Base-by-base conservation (phyloP, 768 basidiomycete species). In the Guyanaporus albipodus region DNA sequence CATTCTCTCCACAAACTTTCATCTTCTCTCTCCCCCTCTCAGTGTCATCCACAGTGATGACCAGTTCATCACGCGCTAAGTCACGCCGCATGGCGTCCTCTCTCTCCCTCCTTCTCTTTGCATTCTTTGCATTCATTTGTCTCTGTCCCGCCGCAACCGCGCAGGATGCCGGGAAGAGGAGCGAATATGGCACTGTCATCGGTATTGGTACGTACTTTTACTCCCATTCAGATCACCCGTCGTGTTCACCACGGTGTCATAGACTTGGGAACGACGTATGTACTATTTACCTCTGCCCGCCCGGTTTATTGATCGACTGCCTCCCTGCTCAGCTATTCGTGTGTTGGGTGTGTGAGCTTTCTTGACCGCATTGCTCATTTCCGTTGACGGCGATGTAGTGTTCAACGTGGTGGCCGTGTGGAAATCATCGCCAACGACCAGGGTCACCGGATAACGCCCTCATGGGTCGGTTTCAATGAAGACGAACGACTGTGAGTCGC, bases 191-290 rank as follows among this genome's bases (percentile, higher is more conserved):
- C 46, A 87, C 87, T 29, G 91, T 95, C 31, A 95, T 95, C 65
- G 93, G 90, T 79, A 90, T 91, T 63, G 87, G 86, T 89, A 55
- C 38, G 83, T 71, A 2, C 24, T 46, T 11, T n/a, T 12, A 2
- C 15, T 17, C 2, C 27, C 0, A 0, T 11, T 7, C 18, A 2
- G 3, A 10, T 8, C 4, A 3, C 1, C 2, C n/a, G n/a, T 1
- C 1, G 4, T 43, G 42, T 49, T 52, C 35, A 68, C 41, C 19
- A 3, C 8, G 36, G 14, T 14, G 45, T 4, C 45, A 42, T 62
- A 87, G 91, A 95, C 76, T 73, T 95, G 73, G 92, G 92, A 73
- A 96, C 92, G 55, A 91, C 89, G 78, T 89, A 77, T 56, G 75
- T 59, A 14, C 55, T 33, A 2, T 7, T 41, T 40, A 23, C 37